Conservation (phyloP, 768 basidiomycete genomes). For the Jaapia argillacea region DNA sequence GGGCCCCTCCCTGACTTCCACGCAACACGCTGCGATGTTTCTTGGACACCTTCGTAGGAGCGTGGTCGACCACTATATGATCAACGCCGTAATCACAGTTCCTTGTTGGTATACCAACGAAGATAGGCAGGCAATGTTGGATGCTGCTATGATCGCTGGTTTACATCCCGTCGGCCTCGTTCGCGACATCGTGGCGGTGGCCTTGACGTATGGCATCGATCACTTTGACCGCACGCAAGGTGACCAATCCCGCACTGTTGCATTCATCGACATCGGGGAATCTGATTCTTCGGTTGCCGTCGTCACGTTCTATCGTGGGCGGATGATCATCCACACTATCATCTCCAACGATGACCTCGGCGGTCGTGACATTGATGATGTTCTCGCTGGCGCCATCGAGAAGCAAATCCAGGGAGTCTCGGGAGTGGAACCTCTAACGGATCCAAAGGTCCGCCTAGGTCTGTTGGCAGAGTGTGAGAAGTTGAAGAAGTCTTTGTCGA, state of each 20-base stretch:
- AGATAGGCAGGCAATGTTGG: slow-evolving; percentile 80
- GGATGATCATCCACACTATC: slow-evolving; percentile 75
- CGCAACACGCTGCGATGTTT: slow-evolving; percentile 86
- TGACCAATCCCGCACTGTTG: slow-evolving; percentile 76
- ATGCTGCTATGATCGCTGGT: slow-evolving; percentile 83
- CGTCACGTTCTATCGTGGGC: slow-evolving; percentile 96
- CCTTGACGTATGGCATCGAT: slow-evolving; percentile 97
- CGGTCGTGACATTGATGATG: slow-evolving; percentile 92
- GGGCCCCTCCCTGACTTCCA: no score
- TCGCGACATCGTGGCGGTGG: slow-evolving; percentile 93
- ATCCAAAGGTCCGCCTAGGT: slow-evolving; percentile 90
- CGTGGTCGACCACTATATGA: slow-evolving; percentile 67
- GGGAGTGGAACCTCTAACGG: slow-evolving; percentile 90
- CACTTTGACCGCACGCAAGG: slow-evolving; percentile 89
- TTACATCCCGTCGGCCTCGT: slow-evolving; percentile 90
- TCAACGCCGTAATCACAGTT: slow-evolving; percentile 91
- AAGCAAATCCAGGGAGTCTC: slow-evolving; percentile 91
- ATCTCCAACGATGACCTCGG: slow-evolving; percentile 92
- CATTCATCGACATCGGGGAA: slow-evolving; percentile 94
- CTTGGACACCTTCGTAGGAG: slow-evolving; percentile 86
- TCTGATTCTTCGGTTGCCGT: slow-evolving; percentile 83
- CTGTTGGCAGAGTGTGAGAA: slow-evolving; percentile 83
- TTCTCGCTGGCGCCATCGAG: slow-evolving; percentile 81
- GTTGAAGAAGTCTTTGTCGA: slow-evolving; percentile 93
- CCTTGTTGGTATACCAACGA: slow-evolving; percentile 97